These are phyloP conservation scores for Marasmius sp. DNA, from an alignment of 1,284 basidiomycete genomes.

Conservation along the genomic window DNA sequence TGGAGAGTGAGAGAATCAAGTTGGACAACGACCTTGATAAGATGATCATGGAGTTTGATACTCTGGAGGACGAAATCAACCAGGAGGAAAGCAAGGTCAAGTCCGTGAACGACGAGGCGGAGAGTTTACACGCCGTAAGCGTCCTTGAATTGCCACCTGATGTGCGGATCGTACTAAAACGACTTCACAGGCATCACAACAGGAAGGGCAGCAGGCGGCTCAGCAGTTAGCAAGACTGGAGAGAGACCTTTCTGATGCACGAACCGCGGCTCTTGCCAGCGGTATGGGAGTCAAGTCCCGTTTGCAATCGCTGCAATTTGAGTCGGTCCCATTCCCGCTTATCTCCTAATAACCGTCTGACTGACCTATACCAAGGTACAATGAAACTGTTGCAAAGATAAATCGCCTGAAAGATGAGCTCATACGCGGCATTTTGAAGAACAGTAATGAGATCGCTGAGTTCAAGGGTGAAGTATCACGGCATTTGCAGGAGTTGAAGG, in stretches of 20 bases:
- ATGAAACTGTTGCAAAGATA: conserved; percentile 74
- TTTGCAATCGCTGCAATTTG: conserved; percentile 65
- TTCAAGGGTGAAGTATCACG: conserved; percentile 77
- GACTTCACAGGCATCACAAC: conserved; percentile 61
- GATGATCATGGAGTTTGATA: conserved; percentile 74
- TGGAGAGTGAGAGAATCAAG: conserved; percentile 73
- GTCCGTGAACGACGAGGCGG: conserved; percentile 72
- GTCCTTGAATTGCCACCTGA: conserved; percentile 1
- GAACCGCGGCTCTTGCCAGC: conserved; percentile 71
- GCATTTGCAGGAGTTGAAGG: conserved; percentile 62
- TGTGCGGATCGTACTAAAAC: conserved; percentile 16
- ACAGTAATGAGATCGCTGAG: conserved; percentile 73
- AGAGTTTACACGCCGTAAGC: conserved; percentile 73
- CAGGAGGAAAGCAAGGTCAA: conserved; percentile 70
- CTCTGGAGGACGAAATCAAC: conserved; percentile 68
- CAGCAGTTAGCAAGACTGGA: conserved; percentile 64
- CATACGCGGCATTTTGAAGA: conserved; percentile 76
- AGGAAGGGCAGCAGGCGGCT: conserved; percentile 63
- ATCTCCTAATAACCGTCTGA: neutral
- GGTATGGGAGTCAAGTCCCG: conserved; percentile 79
- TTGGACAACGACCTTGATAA: conserved; percentile 80
- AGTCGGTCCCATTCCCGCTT: conserved; percentile 33
- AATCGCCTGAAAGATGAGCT: conserved; percentile 72
- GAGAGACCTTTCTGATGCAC: conserved; percentile 66
- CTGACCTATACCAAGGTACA: conserved; percentile 49